Conservation (phyloP, 2,329 filamentous ascomycete species). For the Neonectria coccinea region DNA sequence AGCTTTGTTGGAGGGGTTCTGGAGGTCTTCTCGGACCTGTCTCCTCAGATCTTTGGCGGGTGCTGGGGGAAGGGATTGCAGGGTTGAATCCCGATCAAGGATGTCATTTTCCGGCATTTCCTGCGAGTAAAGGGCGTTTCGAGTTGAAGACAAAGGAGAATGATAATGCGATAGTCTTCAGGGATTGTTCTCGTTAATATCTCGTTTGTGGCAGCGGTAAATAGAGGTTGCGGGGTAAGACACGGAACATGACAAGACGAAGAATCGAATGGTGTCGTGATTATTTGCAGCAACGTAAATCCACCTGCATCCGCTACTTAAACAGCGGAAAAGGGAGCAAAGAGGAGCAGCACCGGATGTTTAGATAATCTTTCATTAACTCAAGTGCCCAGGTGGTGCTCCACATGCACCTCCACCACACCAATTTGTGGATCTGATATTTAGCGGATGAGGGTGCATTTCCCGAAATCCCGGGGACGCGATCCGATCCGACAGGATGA, state of each 20-base stretch:
- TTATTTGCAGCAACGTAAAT: not conserved
- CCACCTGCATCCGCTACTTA: not conserved
- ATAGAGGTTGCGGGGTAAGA: slow-evolving; percentile 2
- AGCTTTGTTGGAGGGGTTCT: slow-evolving; percentile 29
- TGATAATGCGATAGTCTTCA: no score
- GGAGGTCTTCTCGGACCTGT: slow-evolving; percentile 24
- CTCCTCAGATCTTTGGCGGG: slow-evolving; percentile 26
- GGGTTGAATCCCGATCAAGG: slow-evolving; percentile 20
- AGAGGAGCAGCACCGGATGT: not conserved
- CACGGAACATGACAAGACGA: not conserved
- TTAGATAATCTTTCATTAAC: not conserved
- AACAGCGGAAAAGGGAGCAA: not conserved
- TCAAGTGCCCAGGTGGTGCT: slow-evolving; percentile 1
- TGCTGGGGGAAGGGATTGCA: slow-evolving; percentile 30
- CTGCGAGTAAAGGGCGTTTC: not conserved
- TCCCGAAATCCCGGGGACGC: slow-evolving; percentile 4
- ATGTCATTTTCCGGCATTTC: slow-evolving; percentile 21
- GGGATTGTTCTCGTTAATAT: not conserved
- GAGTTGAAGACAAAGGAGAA: not conserved
- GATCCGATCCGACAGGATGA: not conserved
- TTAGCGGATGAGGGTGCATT: not conserved
- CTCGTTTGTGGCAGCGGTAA: not conserved
- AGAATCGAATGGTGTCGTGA: not conserved
- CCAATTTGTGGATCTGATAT: not conserved
- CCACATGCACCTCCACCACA: slow-evolving; percentile 7